phyloP scores from a whole-genome alignment of 2,329 filamentous ascomycete genomes.

The Paramyrothecium sp. region DNA sequence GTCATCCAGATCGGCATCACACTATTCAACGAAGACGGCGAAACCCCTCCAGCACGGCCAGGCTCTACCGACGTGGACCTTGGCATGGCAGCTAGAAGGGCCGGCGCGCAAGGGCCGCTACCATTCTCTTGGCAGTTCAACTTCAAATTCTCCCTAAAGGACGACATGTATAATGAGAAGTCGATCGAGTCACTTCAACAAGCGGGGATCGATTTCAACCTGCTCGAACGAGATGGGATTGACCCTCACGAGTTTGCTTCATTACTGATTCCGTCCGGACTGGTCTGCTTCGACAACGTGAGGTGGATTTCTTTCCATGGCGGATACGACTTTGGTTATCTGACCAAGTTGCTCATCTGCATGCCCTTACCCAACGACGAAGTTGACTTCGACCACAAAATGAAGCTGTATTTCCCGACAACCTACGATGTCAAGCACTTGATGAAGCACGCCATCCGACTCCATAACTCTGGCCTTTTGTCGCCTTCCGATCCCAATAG shows the following conservation, averaged over 20 bases:
- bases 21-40: slow-evolving; percentile 86
- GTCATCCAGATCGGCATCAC: slow-evolving; percentile 97
- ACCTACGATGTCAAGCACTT: slow-evolving; percentile 97
- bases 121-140: slow-evolving; percentile 99
- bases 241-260: slow-evolving; percentile 87
- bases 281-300: slow-evolving; percentile 83
- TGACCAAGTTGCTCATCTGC: slow-evolving; percentile 90
- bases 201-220: slow-evolving; percentile 87
- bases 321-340: slow-evolving; percentile 96
- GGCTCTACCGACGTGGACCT: slow-evolving; percentile 41
- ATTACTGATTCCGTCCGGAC: slow-evolving; percentile 84
- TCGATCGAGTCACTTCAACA: slow-evolving; percentile 89
- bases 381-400: slow-evolving; percentile 80
- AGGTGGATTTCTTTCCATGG: slow-evolving; percentile 98
- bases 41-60: slow-evolving; percentile 74
- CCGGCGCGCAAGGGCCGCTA: slow-evolving; percentile 49
- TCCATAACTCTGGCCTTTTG: slow-evolving; percentile 62
- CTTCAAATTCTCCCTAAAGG: slow-evolving; percentile 90
- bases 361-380: slow-evolving; percentile 85
- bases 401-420: slow-evolving; percentile 90
- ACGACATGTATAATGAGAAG: slow-evolving; percentile 97
- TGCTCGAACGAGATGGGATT: slow-evolving; percentile 85
- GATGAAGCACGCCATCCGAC: slow-evolving; percentile 81
- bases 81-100: slow-evolving; percentile 34
- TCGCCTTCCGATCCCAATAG: slow-evolving; percentile 64